Evolutionary conservation across 2,329 filamentous ascomycete species (phyloP).

Genomic region (Ilyonectria sp.): DNA sequence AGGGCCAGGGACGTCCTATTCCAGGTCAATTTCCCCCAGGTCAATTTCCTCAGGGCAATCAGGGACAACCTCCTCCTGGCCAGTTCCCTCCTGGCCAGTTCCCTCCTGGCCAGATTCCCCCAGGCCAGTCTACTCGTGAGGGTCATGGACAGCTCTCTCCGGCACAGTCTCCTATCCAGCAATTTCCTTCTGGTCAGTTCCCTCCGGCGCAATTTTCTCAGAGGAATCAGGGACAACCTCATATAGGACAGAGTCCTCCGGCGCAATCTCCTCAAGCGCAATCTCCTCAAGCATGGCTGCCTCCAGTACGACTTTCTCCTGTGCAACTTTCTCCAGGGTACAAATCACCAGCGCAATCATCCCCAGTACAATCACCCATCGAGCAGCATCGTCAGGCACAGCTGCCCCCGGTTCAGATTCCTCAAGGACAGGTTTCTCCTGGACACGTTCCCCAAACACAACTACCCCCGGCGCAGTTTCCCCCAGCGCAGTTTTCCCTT

Average conservation of each 20-base stretch:
- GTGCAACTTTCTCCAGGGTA: background rate
- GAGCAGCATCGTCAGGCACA: background rate
- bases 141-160: background rate
- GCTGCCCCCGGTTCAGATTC: background rate
- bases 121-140: background rate
- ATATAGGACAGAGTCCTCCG: background rate
- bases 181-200: background rate
- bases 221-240: background rate
- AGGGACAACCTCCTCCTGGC: background rate
- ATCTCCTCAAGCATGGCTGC: background rate
- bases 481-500: constrained; percentile 22
- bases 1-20: too few relatives aligned
- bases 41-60: background rate
- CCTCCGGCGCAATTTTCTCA: background rate
- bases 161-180: background rate
- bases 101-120: background rate
- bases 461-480: constrained; percentile 18
- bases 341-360: background rate
- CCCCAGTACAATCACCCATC: background rate
- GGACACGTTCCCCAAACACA: constrained; percentile 24
- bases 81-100: constrained; percentile 14
- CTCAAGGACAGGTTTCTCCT: constrained; percentile 23
- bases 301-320: background rate
- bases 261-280: background rate
- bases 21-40: background rate